Conservation (phyloP, 208 protist genomes). For the Trypanosoma congolense region DNA sequence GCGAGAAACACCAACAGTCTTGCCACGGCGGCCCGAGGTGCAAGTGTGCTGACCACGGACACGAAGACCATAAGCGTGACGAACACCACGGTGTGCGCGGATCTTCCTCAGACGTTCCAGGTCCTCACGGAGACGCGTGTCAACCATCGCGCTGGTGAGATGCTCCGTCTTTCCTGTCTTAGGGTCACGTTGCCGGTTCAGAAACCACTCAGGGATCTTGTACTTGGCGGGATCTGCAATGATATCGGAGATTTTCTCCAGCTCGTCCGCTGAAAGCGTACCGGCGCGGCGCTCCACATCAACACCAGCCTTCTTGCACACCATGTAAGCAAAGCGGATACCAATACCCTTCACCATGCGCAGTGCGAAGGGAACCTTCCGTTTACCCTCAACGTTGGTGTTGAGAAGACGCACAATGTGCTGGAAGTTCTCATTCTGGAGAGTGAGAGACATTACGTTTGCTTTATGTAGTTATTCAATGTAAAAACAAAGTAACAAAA, state of each 20-base stretch:
- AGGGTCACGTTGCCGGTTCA: constrained; percentile 99
- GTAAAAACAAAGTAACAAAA: constrained; percentile 15
- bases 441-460: constrained; percentile 46
- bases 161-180: constrained; percentile 98
- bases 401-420: constrained; percentile 99
- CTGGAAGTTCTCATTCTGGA: constrained; percentile 94
- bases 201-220: constrained; percentile 99
- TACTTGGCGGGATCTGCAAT: constrained; percentile 97
- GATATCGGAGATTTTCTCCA: constrained; percentile 97
- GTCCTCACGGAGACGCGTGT: constrained; percentile 98
- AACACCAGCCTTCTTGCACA: constrained; percentile 99
- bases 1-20: constrained; percentile 82
- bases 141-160: constrained; percentile 94
- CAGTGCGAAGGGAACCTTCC: constrained; percentile 97
- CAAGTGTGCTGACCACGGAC: constrained; percentile 99
- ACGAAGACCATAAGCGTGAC: constrained; percentile 97
- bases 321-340: constrained; percentile 98
- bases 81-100: constrained; percentile 97
- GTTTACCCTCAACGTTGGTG: constrained; percentile 99
- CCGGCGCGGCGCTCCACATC: constrained; percentile 95
- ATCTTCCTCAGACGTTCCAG: constrained; percentile 99
- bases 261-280: constrained; percentile 90
- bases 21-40: constrained; percentile 98
- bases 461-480: constrained; percentile 9
- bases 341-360: constrained; percentile 99